These are phyloP conservation scores for Talaromyces sp. DNA, from an alignment of 2,329 filamentous ascomycete species.

Conservation along the genomic window DNA sequence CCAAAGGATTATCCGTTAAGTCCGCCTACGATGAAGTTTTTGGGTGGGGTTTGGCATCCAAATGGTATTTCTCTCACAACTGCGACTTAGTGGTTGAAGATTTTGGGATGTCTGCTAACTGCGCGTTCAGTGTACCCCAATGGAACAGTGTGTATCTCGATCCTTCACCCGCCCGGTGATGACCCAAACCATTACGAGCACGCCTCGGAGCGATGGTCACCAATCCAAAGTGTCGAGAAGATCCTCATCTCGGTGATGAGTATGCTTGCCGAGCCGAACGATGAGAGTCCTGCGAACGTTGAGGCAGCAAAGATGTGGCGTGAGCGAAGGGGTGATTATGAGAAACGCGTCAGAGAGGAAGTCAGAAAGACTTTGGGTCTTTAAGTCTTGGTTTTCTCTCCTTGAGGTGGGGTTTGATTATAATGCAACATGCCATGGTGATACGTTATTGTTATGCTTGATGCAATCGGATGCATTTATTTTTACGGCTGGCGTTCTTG, in stretches of 20 bases:
- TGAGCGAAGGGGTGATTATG: conserved; percentile 77
- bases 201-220: conserved; percentile 91
- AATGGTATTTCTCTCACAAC: conserved; percentile 63
- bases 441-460: conserved; percentile 9
- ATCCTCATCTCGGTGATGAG: conserved; percentile 96
- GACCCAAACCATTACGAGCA: conserved; percentile 98
- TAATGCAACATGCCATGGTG: conserved; percentile 2
- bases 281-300: conserved; percentile 93
- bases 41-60: conserved; percentile 85
- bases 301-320: conserved; percentile 97
- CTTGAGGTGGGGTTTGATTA: not conserved
- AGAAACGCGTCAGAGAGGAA: conserved; percentile 76
- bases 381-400: conserved; percentile 40
- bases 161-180: conserved; percentile 91
- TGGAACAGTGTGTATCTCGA: conserved; percentile 95
- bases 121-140: conserved; percentile 71
- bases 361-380: conserved; percentile 76
- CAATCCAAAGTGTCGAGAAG: conserved; percentile 96
- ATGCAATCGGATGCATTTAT: not conserved
- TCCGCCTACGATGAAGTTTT: conserved; percentile 93
- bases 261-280: conserved; percentile 96
- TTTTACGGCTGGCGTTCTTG: conserved; percentile 9
- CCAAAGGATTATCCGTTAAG: conserved; percentile 95
- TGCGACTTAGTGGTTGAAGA: not conserved
- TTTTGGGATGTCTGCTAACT: not conserved